These are phyloP conservation scores for Rubia peregrina DNA, from an alignment of 305 asterid genomes.

Conservation along the genomic window DNA sequence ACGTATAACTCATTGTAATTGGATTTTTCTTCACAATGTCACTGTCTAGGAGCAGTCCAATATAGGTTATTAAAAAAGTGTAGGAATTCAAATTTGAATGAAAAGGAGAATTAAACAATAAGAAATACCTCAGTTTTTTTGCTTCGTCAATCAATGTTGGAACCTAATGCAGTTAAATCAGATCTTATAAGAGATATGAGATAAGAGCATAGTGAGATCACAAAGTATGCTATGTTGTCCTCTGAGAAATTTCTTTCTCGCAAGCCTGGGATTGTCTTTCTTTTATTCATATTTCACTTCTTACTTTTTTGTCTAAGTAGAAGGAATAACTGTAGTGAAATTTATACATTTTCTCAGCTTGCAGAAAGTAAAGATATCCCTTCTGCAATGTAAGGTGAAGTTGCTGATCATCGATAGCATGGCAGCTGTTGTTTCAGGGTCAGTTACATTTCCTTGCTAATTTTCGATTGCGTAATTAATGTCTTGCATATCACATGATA, in stretches of 20 bases:
- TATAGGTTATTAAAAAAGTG: neutral
- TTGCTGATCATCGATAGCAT: slow-evolving; percentile 77
- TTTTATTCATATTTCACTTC: neutral
- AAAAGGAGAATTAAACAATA: neutral
- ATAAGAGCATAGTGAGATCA: slow-evolving; percentile 13
- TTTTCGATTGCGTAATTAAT: neutral
- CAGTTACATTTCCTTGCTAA: slow-evolving; percentile 24
- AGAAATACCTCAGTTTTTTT: neutral
- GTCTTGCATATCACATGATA: neutral
- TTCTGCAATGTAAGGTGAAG: slow-evolving; percentile 58
- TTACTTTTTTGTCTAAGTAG: neutral
- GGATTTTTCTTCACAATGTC: neutral
- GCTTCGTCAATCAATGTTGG: neutral
- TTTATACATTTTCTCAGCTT: slow-evolving; percentile 38
- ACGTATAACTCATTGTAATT: neutral
- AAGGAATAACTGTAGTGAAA: neutral
- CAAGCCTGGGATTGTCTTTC: neutral
- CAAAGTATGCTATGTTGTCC: neutral
- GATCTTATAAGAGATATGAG: slow-evolving; percentile 12
- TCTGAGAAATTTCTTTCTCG: neutral
- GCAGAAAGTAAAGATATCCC: slow-evolving; percentile 60
- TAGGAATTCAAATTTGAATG: neutral
- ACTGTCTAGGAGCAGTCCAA: too few relatives aligned
- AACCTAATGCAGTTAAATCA: neutral
- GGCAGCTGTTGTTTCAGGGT: slow-evolving; percentile 84